phyloP scores from a whole-genome alignment of 2,329 filamentous ascomycete genomes.

The Talaromyces albobiverticillius region DNA sequence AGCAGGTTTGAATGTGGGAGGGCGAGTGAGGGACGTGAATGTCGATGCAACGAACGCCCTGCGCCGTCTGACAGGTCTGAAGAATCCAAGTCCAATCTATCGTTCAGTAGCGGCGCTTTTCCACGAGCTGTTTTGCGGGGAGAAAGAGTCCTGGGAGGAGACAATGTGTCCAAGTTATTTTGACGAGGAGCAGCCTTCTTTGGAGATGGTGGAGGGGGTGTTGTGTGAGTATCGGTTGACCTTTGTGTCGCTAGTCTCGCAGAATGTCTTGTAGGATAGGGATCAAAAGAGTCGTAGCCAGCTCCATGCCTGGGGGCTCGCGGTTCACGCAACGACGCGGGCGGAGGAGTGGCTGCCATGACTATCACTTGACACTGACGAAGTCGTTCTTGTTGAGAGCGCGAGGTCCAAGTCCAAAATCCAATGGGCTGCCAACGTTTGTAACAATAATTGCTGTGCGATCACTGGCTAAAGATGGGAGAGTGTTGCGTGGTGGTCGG shows the following conservation, averaged over 20 bases:
- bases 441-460: neutral
- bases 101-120: conserved; percentile 16
- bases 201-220: conserved; percentile 29
- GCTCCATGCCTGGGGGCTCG: conserved; percentile 46
- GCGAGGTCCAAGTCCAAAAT: too few species aligned
- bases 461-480: neutral
- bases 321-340: conserved; percentile 41
- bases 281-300: conserved; percentile 41
- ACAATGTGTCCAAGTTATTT: conserved; percentile 23
- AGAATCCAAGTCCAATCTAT: conserved; percentile 18
- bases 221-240: conserved; percentile 24
- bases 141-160: conserved; percentile 28
- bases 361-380: conserved; percentile 9
- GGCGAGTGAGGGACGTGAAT: conserved; percentile 31
- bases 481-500: neutral
- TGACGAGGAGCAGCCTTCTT: conserved; percentile 19
- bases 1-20: conserved; percentile 45
- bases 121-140: conserved; percentile 25
- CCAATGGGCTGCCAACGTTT: too few species aligned
- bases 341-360: conserved; percentile 49
- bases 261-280: conserved; percentile 39
- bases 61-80: conserved; percentile 23
- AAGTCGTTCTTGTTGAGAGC: neutral
- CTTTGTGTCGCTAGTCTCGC: conserved; percentile 37
- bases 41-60: conserved; percentile 24